Base-by-base conservation (phyloP, 148 eudicot species). In the Rheum nobile region DNA sequence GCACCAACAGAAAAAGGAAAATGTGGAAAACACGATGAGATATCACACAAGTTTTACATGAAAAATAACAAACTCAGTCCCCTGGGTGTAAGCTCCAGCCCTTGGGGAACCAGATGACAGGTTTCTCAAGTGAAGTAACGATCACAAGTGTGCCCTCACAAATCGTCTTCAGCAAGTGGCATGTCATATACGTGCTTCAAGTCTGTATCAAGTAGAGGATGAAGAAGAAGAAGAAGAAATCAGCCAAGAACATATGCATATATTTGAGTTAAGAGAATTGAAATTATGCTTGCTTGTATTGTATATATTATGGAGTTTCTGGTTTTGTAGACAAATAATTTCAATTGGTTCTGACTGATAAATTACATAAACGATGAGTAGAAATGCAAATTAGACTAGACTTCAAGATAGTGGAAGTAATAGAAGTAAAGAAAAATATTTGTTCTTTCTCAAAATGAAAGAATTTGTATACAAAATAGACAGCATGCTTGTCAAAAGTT, bases 161-260 rank as follows among this genome's bases (percentile, higher is more conserved):
- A 74, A 75, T 79, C 79, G 21, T 86, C 88, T 79, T 85, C 85
- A 13, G 76, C 63, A 65, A 84, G 82, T 77, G 77, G 85, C 72
- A 75, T 44, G 55, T 74, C 83, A 72, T 79, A 67, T 68, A 86
- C 80, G 70, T 75, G 83, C 79, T 77, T 83, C 55, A 48, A 32
- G 61, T 82, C 89, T 88, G 93, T 61, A 76, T 48, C 48, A 46
- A 74, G 47, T 42, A 31, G 72, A 71, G n/a, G 67, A 21, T 34
- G 14, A 39, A 50, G 69, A 75, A 43, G 72, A 74, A 50, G 16
- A 75, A 14, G n/a, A n/a, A n/a, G n/a, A n/a, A n/a, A 69, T 65
- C 17, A 65, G 13, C 59, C 59, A 72, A 34, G 75, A 67, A 65
- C 39, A 67, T 72, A 41, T 32, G 67, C 46, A 38, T 71, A 22